phyloP scores from a whole-genome alignment of 2,329 filamentous ascomycete species.

The Diatrype stigma region DNA sequence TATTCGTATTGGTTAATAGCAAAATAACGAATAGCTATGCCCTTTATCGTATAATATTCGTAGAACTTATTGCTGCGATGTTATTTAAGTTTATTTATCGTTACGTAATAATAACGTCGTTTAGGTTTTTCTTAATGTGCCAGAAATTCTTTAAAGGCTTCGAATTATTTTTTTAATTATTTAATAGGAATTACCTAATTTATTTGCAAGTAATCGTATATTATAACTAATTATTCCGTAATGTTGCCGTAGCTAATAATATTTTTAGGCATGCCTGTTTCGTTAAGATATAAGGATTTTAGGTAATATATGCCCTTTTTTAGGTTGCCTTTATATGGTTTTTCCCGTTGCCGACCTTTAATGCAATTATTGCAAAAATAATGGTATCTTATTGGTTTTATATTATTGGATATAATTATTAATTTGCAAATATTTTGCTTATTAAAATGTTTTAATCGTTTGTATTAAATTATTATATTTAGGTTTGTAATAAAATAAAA shows the following conservation, averaged over 20 bases:
- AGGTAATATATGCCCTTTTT: background rate
- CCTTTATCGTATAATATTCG: background rate
- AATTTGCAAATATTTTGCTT: too few species aligned
- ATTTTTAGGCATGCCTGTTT: background rate
- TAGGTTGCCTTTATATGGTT: too few species aligned
- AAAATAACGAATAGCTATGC: background rate
- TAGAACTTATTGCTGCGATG: background rate
- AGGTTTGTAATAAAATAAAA: too few species aligned
- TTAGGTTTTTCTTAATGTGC: background rate
- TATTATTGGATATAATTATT: too few species aligned
- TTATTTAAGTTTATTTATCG: background rate
- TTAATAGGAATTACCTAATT: background rate
- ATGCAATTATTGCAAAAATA: background rate
- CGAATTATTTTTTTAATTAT: background rate
- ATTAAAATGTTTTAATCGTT: too few species aligned
- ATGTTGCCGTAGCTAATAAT: background rate
- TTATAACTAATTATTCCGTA: background rate
- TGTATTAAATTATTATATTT: too few species aligned
- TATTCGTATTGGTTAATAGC: background rate
- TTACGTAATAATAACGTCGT: background rate
- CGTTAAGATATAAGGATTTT: background rate
- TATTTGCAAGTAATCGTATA: background rate
- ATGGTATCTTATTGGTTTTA: too few species aligned
- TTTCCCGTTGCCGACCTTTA: background rate
- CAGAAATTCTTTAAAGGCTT: background rate